phyloP scores from a whole-genome alignment of 2,329 filamentous ascomycete genomes.

The Zymoseptoria crescenta region DNA sequence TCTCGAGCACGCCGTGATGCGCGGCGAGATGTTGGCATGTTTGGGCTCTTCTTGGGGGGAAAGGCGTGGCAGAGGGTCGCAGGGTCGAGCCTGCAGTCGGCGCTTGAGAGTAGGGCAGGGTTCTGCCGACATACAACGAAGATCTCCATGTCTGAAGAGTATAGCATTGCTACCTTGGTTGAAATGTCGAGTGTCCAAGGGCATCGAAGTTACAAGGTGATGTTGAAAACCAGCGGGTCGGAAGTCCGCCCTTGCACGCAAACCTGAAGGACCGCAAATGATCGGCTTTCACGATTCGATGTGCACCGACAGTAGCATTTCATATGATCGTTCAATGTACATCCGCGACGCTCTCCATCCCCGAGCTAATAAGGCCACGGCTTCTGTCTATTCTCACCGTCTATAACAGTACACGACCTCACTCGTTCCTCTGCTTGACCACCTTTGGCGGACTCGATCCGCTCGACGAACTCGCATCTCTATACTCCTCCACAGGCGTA shows the following conservation, averaged over 20 bases:
- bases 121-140: not conserved
- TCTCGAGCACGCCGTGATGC: not conserved
- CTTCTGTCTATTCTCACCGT: not conserved
- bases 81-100: not conserved
- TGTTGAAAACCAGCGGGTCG: too few relatives aligned
- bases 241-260: too few relatives aligned
- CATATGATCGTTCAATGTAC: not conserved
- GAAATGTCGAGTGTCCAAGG: too few relatives aligned
- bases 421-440: not conserved
- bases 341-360: not conserved
- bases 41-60: not conserved
- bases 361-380: not conserved
- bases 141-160: too few relatives aligned
- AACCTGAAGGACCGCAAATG: too few relatives aligned
- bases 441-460: not conserved
- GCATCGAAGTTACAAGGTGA: too few relatives aligned
- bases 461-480: not conserved
- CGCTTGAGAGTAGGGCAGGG: not conserved
- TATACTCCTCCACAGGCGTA: not conserved
- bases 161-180: too few relatives aligned
- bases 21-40: not conserved
- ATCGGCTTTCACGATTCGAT: too few relatives aligned
- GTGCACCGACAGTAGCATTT: too few relatives aligned
- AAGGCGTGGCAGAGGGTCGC: not conserved
- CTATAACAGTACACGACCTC: not conserved